A percentile compares a stretch with the other conserved stretches of the same genome.
Conservation (phyloP, 78 protist species). For the Dictyostelium firmibasis region DNA sequence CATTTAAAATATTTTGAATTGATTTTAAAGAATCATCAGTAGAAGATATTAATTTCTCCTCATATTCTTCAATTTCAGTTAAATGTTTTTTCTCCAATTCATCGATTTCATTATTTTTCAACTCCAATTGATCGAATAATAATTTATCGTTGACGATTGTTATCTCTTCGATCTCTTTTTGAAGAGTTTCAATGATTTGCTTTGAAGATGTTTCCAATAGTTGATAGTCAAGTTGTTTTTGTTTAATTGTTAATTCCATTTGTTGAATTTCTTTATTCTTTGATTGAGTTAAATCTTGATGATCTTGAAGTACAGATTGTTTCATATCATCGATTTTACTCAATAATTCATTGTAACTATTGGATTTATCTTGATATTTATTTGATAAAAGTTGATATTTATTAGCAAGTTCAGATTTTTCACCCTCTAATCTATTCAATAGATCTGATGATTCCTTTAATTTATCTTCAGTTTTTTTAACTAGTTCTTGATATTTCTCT, state of each 20-base stretch:
- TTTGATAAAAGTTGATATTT: neutral
- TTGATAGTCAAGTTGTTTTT: neutral
- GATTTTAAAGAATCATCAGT: neutral
- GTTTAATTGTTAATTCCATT: neutral
- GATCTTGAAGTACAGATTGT: neutral
- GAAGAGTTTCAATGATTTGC: neutral
- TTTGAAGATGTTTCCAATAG: neutral
- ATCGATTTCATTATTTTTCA: constrained; percentile 20
- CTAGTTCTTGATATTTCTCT: neutral
- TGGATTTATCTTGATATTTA: neutral
- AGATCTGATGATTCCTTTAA: neutral
- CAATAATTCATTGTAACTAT: neutral
- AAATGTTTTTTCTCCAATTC: constrained; percentile 17
- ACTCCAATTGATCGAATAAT: neutral
- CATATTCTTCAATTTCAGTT: constrained; percentile 5
- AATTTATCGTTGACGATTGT: neutral
- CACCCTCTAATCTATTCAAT: neutral
- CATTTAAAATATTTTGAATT: neutral
- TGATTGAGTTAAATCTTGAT: neutral
- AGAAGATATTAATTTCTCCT: neutral
- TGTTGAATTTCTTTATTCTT: constrained; percentile 8
- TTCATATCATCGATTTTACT: neutral
- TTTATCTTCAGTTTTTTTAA: neutral
- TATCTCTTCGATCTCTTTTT: neutral
- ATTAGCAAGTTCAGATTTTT: neutral